These are phyloP conservation scores for Aristolochia californica DNA, from an alignment of 164 flowering plant species.

Conservation along the genomic window DNA sequence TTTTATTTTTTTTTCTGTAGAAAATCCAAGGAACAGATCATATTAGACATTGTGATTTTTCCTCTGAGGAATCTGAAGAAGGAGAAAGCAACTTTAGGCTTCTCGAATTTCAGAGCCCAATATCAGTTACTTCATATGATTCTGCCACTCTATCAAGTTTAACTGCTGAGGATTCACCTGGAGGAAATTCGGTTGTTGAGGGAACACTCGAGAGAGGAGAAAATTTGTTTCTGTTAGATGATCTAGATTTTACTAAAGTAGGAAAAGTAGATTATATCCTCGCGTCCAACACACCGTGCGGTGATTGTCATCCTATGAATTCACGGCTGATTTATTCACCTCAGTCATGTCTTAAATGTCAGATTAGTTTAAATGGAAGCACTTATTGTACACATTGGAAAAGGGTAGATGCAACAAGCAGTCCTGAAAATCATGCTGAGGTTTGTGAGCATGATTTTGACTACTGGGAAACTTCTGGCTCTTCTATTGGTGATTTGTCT, in stretches of 20 bases:
- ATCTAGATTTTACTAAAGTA: slow-evolving; percentile 2
- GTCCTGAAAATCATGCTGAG: slow-evolving; percentile 1
- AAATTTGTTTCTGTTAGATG: slow-evolving; percentile 1
- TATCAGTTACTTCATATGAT: slow-evolving; percentile 9
- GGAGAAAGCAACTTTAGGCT: slow-evolving; percentile 23
- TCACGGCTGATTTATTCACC: slow-evolving; percentile 1
- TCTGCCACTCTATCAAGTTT: slow-evolving; percentile 5
- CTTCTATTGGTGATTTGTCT: slow-evolving; percentile 9
- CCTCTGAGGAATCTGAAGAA: slow-evolving; percentile 36
- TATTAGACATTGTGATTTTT: slow-evolving; percentile 13
- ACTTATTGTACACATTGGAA: background rate
- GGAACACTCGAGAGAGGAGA: slow-evolving; percentile 2
- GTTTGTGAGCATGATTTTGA: slow-evolving; percentile 1
- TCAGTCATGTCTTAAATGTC: slow-evolving; percentile 4
- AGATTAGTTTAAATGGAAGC: slow-evolving; percentile 1
- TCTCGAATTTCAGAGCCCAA: slow-evolving; percentile 14
- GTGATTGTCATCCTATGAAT: background rate
- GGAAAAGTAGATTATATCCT: slow-evolving; percentile 1
- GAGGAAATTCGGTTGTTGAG: slow-evolving; percentile 7
- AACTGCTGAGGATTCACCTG: slow-evolving; percentile 17
- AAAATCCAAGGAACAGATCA: slow-evolving; percentile 11
- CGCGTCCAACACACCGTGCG: background rate
- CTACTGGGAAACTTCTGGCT: slow-evolving; percentile 6
- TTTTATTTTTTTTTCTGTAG: slow-evolving; percentile 13
- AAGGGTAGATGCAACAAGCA: slow-evolving; percentile 2